These are phyloP conservation scores for Cystofilobasidium capitatum DNA, from an alignment of 768 basidiomycete species.

Conservation along the genomic window DNA sequence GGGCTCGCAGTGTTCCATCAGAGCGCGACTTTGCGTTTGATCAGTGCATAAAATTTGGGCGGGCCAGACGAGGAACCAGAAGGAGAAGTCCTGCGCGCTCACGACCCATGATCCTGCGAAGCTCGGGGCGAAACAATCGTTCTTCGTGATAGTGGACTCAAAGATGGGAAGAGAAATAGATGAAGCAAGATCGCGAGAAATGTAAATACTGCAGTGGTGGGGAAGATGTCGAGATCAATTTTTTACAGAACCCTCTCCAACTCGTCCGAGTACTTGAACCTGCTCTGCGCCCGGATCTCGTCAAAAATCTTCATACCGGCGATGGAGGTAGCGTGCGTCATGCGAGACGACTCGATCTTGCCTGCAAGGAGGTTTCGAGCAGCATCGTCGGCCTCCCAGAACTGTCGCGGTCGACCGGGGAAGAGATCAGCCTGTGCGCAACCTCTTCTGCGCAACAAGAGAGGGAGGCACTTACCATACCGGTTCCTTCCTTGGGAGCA, in stretches of 20 bases:
- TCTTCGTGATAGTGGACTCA: too few relatives aligned
- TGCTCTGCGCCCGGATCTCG: slow-evolving; percentile 13
- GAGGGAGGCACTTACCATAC: slow-evolving; percentile 13
- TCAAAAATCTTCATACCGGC: slow-evolving; percentile 22
- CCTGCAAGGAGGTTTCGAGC: slow-evolving; percentile 16
- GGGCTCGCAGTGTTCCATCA: too few relatives aligned
- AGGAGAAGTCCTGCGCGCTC: too few relatives aligned
- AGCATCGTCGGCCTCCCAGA: slow-evolving; percentile 24
- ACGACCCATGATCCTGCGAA: too few relatives aligned
- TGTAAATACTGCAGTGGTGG: too few relatives aligned
- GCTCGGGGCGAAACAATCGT: too few relatives aligned
- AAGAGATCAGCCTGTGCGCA: not conserved
- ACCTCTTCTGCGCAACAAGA: not conserved
- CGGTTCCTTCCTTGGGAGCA: slow-evolving; percentile 3
- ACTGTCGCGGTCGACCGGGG: not conserved
- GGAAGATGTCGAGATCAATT: too few relatives aligned
- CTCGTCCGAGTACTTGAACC: not conserved
- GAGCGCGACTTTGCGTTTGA: too few relatives aligned
- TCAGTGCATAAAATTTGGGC: too few relatives aligned
- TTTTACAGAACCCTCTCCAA: slow-evolving; percentile 19
- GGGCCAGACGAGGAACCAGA: too few relatives aligned
- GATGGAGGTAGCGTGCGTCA: slow-evolving; percentile 6
- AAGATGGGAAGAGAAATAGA: too few relatives aligned
- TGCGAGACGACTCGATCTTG: slow-evolving; percentile 14
- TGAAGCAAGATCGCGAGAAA: too few relatives aligned